Base-by-base conservation (phyloP, 306 rosid species). In the Bauhinia variegata region DNA sequence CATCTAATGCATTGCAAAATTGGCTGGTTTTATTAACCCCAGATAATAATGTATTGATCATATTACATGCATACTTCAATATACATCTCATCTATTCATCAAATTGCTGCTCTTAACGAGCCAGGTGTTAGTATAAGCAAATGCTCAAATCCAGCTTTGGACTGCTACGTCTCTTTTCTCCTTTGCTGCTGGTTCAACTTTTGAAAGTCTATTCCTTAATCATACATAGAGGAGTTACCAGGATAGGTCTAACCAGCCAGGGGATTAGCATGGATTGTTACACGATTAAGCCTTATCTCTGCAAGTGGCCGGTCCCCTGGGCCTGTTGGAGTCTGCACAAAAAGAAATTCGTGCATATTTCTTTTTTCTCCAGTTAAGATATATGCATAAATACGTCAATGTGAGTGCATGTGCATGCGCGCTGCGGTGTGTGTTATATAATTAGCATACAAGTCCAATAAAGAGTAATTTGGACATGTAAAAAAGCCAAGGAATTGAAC, bases 221-320 rank as follows among this genome's bases (percentile, higher is more conserved):
- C 49, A 53, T 30, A 76, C 72, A 68, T 16, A 23, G 16, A 6
- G 42, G 32, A 58, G 38, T 30, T 54, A 28, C 18, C 6, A 70
- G 59, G 42, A 41, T 14, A 18, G 31, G 68, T 59, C 80, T 84
- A 91, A 52, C 88, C 91, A 33, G 91, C 96, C 30, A 91, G 97
- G 1, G 96, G 97, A 66, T 91, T 86, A 51, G 97, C 93, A 67
- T 85, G 96, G 19, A 91, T 79, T 13, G 96, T 91, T 39, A 91
- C 91, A 7, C 91, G 96, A 71, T 91, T 91, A 67, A 91, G 97
- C 78, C 96, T 80, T 74, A 91, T 91, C 88, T 91, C 97, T 0
- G 91, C 97, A 34, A 91, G 97, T 16, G 97, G 97, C 44, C 96
- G 93, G 58, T 91, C 97, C n/a, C 88, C 93, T 8, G 85, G 74